These are phyloP conservation scores for Candida arabinofermentans DNA, from an alignment of 805 yeast species.

Conservation along the genomic window DNA sequence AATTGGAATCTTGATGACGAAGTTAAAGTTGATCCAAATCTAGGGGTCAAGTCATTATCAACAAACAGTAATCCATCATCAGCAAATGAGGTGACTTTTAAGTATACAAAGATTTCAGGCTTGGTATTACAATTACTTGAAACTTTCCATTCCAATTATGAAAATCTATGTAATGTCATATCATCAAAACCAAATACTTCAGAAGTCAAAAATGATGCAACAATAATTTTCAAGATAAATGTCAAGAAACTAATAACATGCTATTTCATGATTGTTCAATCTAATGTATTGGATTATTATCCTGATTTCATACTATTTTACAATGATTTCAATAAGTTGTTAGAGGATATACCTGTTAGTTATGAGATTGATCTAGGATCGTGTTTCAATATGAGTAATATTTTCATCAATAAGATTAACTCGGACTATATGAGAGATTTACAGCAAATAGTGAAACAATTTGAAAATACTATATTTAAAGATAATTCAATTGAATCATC, in stretches of 20 bases:
- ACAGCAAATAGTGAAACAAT: constrained; percentile 11
- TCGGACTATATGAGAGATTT: constrained; percentile 7
- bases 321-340: constrained; percentile 28
- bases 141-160: constrained; percentile 17
- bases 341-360: constrained; percentile 17
- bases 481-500: constrained; percentile 18
- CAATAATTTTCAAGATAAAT: constrained; percentile 20
- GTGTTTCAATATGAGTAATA: constrained; percentile 21
- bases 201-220: constrained; percentile 19
- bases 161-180: constrained; percentile 9
- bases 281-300: constrained; percentile 15
- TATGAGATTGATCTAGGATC: constrained; percentile 19
- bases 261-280: constrained; percentile 25
- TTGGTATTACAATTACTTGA: constrained; percentile 14
- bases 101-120: constrained; percentile 16
- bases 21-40: constrained; percentile 7
- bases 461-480: constrained; percentile 13
- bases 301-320: constrained; percentile 26
- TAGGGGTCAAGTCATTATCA: constrained; percentile 19
- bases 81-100: constrained; percentile 11
- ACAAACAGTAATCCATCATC: constrained; percentile 14
- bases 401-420: constrained; percentile 10
- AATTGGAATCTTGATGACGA: constrained; percentile 24
- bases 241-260: constrained; percentile 25
- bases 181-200: constrained; percentile 5